Percentiles rank a stretch among this genome's conserved stretches.
Conservation (phyloP, 805 yeast genomes). For the Yamadazyma philogaea region DNA sequence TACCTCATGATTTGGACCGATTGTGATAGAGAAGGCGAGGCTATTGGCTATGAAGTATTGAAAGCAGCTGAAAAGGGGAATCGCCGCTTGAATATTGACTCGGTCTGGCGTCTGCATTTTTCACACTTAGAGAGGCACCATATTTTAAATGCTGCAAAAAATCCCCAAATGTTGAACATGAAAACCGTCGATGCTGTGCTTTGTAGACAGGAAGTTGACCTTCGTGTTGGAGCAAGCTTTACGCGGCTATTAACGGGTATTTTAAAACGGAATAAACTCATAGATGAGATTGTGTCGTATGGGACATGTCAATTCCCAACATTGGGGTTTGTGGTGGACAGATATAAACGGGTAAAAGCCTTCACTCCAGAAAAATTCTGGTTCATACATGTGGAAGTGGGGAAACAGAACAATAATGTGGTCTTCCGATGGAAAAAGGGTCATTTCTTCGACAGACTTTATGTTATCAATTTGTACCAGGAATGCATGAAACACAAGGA, state of each 20-base stretch:
- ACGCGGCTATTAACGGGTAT: conserved; percentile 72
- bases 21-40: conserved; percentile 96
- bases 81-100: conserved; percentile 40
- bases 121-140: conserved; percentile 83
- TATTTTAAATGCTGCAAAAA: conserved; percentile 67
- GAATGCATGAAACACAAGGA: conserved; percentile 51
- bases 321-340: conserved; percentile 90
- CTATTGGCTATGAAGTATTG: conserved; percentile 80
- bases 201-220: conserved; percentile 82
- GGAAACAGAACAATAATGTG: conserved; percentile 29
- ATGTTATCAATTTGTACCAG: conserved; percentile 63
- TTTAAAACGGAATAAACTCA: conserved; percentile 33
- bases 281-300: conserved; percentile 57
- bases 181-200: conserved; percentile 78
- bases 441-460: conserved; percentile 68
- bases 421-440: conserved; percentile 70
- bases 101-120: conserved; percentile 70
- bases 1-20: conserved; percentile 94
- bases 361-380: conserved; percentile 81
- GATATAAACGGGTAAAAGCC: conserved; percentile 69
- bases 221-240: conserved; percentile 84
- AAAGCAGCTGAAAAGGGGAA: conserved; percentile 62
- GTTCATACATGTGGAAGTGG: conserved; percentile 57
- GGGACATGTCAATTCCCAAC: conserved; percentile 98
- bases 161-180: conserved; percentile 62